Percentiles rank a stretch among this genome's conserved stretches.
Evolutionary conservation across 1,284 basidiomycete genomes (phyloP).

Genomic region (Peniophora sp.): DNA sequence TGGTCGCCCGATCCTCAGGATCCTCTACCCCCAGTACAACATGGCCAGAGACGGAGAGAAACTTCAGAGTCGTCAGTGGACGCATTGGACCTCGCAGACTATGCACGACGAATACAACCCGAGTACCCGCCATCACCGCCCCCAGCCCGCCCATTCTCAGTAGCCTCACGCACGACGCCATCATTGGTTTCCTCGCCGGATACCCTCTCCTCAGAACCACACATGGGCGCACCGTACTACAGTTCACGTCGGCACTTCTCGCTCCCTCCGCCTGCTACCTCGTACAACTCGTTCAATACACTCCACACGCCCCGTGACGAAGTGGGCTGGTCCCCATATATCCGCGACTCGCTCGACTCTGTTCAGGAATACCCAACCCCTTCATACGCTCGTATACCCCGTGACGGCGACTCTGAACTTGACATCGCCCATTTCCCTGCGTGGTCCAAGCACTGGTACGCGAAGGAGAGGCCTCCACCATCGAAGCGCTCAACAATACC

Average conservation of each 20-base stretch:
- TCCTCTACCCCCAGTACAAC: constrained; percentile 31
- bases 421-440: constrained; percentile 55
- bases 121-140: constrained; percentile 31
- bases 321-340: constrained; percentile 6
- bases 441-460: constrained; percentile 56
- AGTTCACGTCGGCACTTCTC: constrained; percentile 37
- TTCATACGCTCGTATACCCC: constrained; percentile 11
- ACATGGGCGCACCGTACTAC: constrained; percentile 18
- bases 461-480: constrained; percentile 1
- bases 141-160: constrained; percentile 24
- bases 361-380: constrained; percentile 11
- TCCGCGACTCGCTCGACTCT: constrained; percentile 2
- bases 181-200: constrained; percentile 40
- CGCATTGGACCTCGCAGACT: constrained; percentile 64
- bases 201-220: constrained; percentile 31
- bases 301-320: constrained; percentile 14
- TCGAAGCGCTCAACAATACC: not conserved
- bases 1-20: constrained; percentile 62
- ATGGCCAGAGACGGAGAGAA: constrained; percentile 28
- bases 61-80: constrained; percentile 59
- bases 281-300: constrained; percentile 13
- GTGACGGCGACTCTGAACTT: constrained; percentile 30
- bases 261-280: constrained; percentile 29
- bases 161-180: constrained; percentile 30
- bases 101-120: constrained; percentile 40